phyloP scores from a whole-genome alignment of 768 basidiomycete genomes.

The Mycena galopus region DNA sequence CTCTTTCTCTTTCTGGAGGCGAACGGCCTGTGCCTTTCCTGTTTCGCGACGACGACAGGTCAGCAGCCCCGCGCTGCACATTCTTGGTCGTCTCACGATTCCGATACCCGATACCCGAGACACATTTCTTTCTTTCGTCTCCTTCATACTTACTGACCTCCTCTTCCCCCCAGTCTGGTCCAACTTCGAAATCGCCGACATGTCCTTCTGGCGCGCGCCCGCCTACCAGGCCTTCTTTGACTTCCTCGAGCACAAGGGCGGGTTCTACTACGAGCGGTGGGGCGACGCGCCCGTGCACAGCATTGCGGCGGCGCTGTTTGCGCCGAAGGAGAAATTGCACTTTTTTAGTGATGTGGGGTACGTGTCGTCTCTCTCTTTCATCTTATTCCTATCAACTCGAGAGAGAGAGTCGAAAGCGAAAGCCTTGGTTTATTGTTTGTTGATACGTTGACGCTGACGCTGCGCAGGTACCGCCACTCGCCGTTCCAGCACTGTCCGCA shows the following conservation, averaged over 20 bases:
- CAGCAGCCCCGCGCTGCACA: too few relatives aligned
- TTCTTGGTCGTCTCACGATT: too few relatives aligned
- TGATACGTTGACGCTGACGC: too few relatives aligned
- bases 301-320: constrained; percentile 66
- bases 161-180: constrained; percentile 60
- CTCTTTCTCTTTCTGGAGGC: too few relatives aligned
- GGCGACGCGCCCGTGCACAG: constrained; percentile 71
- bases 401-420: too few relatives aligned
- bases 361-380: too few relatives aligned
- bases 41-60: too few relatives aligned
- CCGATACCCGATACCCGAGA: too few relatives aligned
- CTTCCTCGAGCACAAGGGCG: constrained; percentile 70
- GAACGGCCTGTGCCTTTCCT: too few relatives aligned
- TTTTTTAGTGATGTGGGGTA: constrained; percentile 78
- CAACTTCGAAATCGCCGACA: constrained; percentile 81
- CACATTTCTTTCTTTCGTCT: too few relatives aligned
- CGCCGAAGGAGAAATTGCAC: constrained; percentile 67
- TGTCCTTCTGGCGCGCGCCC: constrained; percentile 75
- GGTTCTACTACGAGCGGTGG: constrained; percentile 72
- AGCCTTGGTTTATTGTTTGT: too few relatives aligned
- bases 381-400: too few relatives aligned
- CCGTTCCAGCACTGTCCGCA: constrained; percentile 72
- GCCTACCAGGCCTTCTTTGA: constrained; percentile 78
- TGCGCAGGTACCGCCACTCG: constrained; percentile 73
- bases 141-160: constrained; percentile 27